Percentiles rank a stretch among this genome's conserved stretches.
phyloP scores from a whole-genome alignment of 768 basidiomycete species.

The Mycena belliarum region DNA sequence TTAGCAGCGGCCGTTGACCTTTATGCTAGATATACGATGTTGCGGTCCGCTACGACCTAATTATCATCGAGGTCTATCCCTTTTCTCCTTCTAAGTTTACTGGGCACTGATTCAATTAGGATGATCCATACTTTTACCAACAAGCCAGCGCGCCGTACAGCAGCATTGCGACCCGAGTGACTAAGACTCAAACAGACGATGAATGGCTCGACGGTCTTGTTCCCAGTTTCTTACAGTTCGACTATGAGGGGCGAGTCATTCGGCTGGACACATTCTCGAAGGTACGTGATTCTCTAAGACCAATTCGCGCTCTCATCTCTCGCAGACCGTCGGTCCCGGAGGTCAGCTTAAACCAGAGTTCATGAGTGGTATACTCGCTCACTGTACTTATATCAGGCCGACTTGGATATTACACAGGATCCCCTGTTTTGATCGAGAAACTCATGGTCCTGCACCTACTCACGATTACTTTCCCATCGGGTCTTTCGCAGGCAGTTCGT shows the following conservation, averaged over 20 bases:
- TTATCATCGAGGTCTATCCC: slow-evolving; percentile 10
- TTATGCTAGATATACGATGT: slow-evolving; percentile 51
- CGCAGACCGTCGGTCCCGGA: slow-evolving; percentile 15
- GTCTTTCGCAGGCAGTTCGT: slow-evolving; percentile 58
- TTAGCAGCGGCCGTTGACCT: slow-evolving; percentile 46
- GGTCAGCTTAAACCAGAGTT: not conserved
- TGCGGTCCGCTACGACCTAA: slow-evolving; percentile 57
- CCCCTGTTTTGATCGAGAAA: slow-evolving; percentile 56
- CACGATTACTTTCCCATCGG: slow-evolving; percentile 54
- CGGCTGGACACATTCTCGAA: slow-evolving; percentile 65
- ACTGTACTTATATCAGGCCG: slow-evolving; percentile 32
- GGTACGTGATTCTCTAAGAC: slow-evolving; percentile 28
- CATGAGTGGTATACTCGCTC: not conserved
- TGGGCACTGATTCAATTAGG: slow-evolving; percentile 51
- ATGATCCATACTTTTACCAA: slow-evolving; percentile 66
- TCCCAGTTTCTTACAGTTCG: slow-evolving; percentile 36
- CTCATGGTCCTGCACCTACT: slow-evolving; percentile 36
- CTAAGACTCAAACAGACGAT: slow-evolving; percentile 17
- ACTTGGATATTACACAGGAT: slow-evolving; percentile 61
- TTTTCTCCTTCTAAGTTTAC: not conserved
- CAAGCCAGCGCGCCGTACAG: slow-evolving; percentile 36
- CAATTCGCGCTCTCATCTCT: too few species aligned
- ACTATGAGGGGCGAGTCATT: slow-evolving; percentile 65
- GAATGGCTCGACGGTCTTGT: slow-evolving; percentile 23
- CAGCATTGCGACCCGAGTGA: not conserved